Evolutionary conservation across 257 asterid species (phyloP), one percentile per base, ranked within the genome.

Genomic region (Oldenlandia corymbosa): DNA sequence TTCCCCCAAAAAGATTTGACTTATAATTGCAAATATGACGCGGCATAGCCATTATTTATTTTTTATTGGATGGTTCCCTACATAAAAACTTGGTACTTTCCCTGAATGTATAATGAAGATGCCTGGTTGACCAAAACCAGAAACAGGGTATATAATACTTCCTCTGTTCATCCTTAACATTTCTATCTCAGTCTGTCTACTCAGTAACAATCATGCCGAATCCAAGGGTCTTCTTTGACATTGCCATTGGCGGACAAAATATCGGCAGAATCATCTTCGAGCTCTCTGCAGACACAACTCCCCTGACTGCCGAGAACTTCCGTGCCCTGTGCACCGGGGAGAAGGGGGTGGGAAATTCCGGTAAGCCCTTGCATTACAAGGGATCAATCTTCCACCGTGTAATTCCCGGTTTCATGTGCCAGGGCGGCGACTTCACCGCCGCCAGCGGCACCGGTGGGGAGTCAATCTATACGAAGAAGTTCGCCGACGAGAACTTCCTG

Each of bases 261-360:
- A 73, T 61, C 47, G 86, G 86, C n/a, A 65, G 80, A n/a, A 74
- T 80, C 26, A 79, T 72, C 16, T 82, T 85, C 80, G 88, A 78
- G 65, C 77, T 85, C 59, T 80, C 16, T 56, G 75, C 76, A 23
- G 86, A 85, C 67, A 69, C 73, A 18, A 80, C 79, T 2, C 92
- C 88, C 0, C 75, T 66, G 60, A 85, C 86, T 0, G 88, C 83
- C 2, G 92, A 85, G 49, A 85, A 85, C 66, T 82, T 82, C 79
- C 88, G 88, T 11, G 85, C 85, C 0, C 86, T 85, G 47, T 85
- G 88, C 81, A 82, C 92, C 53, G 86, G 92, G 50, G 86, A 85
- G 53, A 85, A 82, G 49, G 92, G 92, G 4, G 26, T 46, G 5
- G 88, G 86, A 0, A 75, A 32, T 46, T 23, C 64, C 67, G 82